phyloP scores from a whole-genome alignment of 495 filamentous ascomycete genomes.

The Hypomontagnella monticulosa region DNA sequence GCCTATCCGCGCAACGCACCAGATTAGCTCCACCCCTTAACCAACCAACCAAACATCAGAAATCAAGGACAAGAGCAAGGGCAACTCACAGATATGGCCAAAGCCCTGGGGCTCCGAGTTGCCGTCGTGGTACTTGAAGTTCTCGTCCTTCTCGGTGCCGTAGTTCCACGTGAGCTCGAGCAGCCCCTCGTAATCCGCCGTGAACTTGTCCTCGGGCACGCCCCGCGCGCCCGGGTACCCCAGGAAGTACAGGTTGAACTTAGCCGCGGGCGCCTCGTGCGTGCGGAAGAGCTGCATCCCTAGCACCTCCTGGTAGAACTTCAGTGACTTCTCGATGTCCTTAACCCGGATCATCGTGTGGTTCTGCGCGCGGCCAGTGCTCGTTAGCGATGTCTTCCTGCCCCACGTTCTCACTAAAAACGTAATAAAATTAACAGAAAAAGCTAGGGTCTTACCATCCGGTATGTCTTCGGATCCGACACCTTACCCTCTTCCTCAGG shows the following conservation, averaged over 20 bases:
- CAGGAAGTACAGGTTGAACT: slow-evolving; percentile 93
- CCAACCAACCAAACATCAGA: background rate
- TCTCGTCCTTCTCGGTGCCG: slow-evolving; percentile 88
- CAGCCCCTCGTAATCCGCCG: slow-evolving; percentile 79
- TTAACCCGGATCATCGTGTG: slow-evolving; percentile 98
- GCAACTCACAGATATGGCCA: slow-evolving; percentile 82
- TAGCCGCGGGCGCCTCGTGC: slow-evolving; percentile 70
- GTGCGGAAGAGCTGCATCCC: slow-evolving; percentile 86
- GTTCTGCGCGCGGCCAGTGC: slow-evolving; percentile 67
- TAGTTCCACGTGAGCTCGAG: slow-evolving; percentile 97
- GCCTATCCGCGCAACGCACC: slow-evolving; percentile 53
- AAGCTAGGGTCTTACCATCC: slow-evolving; percentile 50
- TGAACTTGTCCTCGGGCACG: slow-evolving; percentile 58
- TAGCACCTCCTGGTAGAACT: slow-evolving; percentile 90
- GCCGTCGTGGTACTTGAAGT: slow-evolving; percentile 89
- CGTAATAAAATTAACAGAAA: background rate
- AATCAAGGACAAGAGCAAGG: background rate
- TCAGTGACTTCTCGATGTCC: slow-evolving; percentile 80
- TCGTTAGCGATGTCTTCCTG: slow-evolving; percentile 41
- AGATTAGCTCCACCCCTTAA: slow-evolving; percentile 39
- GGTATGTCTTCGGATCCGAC: slow-evolving; percentile 55
- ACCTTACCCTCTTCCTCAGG: slow-evolving; percentile 47
- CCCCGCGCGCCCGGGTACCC: slow-evolving; percentile 71
- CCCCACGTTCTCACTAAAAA: background rate
- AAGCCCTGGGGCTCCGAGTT: slow-evolving; percentile 94